phyloP scores from a whole-genome alignment of 2,329 filamentous ascomycete genomes.

The Epichloe typhina region DNA sequence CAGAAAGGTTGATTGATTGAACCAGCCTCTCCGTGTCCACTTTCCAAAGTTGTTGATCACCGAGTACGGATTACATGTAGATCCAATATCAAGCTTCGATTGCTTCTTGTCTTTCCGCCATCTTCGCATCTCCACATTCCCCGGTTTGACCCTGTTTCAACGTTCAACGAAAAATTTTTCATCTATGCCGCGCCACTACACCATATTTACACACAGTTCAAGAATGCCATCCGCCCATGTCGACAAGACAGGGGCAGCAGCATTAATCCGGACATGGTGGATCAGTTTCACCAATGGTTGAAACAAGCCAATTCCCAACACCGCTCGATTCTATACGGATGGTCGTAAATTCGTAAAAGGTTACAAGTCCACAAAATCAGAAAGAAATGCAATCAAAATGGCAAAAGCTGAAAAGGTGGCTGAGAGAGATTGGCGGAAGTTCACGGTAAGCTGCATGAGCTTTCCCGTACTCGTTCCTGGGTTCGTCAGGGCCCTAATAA shows the following conservation, averaged over 20 bases:
- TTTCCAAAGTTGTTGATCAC: no score
- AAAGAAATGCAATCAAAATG: no score
- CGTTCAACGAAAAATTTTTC: no score
- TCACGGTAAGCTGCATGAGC: no score
- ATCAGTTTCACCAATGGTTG: background rate
- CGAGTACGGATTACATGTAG: no score
- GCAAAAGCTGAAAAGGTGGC: background rate
- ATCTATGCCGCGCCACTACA: background rate
- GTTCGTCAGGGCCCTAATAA: background rate
- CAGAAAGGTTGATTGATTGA: background rate
- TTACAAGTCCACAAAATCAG: background rate
- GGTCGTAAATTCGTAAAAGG: constrained; percentile 2
- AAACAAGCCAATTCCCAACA: background rate
- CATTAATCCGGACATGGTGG: background rate
- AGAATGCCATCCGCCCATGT: background rate
- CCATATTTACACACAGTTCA: no score
- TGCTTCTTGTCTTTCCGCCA: background rate
- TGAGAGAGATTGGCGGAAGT: no score
- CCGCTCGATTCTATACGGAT: background rate
- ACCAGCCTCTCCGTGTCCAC: no score
- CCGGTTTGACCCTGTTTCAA: background rate
- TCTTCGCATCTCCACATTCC: background rate
- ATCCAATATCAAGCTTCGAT: background rate
- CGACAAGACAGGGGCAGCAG: background rate
- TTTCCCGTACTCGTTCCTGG: no score